Conservation (phyloP, 108 stramenopile species). For the Fragilariopsis cylindrus region DNA sequence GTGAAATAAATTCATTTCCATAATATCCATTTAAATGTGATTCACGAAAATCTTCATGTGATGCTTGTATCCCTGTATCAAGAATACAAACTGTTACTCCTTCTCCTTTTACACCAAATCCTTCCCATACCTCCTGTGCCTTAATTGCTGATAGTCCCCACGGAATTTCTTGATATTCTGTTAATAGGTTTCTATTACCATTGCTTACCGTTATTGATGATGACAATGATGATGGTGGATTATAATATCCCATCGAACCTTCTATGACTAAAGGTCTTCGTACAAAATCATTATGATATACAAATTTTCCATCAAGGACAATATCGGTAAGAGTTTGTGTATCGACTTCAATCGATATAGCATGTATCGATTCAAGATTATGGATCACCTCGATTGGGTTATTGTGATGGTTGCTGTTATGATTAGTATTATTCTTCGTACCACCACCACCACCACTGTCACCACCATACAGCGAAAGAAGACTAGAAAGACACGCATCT, state of each 20-base stretch:
- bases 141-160: constrained; percentile 26
- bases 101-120: constrained; percentile 22
- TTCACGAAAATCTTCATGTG: constrained; percentile 42
- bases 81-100: constrained; percentile 54
- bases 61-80: constrained; percentile 52
- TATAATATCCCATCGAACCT: background rate
- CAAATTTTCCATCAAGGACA: background rate
- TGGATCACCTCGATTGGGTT: background rate
- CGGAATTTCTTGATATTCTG: constrained; percentile 7
- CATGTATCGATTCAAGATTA: constrained; percentile 2
- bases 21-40: constrained; percentile 18
- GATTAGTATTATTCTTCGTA: too few species aligned
- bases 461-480: background rate
- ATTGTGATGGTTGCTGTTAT: too few species aligned
- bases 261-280: constrained; percentile 1
- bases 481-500: background rate
- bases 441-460: background rate
- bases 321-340: background rate
- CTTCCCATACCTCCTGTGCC: constrained; percentile 27
- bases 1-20: constrained; percentile 21
- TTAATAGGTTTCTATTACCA: background rate
- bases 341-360: constrained; percentile 11
- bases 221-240: background rate
- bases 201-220: background rate
- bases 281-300: background rate